Evolutionary conservation across 345 rosid genomes (phyloP).

Genomic region (Balakata baccata): DNA sequence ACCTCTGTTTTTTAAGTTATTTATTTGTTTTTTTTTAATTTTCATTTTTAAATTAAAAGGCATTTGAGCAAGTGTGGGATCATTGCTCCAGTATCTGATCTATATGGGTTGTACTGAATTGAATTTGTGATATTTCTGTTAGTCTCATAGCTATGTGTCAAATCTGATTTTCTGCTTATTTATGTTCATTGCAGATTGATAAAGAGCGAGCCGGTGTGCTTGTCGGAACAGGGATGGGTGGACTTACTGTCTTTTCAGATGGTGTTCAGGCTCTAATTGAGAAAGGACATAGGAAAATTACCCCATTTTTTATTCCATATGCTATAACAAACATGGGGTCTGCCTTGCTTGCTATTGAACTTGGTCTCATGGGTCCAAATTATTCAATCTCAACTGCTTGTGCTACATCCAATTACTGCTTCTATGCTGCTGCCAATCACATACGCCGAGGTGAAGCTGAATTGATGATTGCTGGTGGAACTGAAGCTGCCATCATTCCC

Average conservation of each 20-base stretch:
- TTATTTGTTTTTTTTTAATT: background rate
- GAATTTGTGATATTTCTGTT: background rate
- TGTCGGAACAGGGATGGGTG: constrained; percentile 99
- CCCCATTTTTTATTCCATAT: constrained; percentile 91
- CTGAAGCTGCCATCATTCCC: constrained; percentile 97
- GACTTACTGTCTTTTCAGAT: constrained; percentile 79
- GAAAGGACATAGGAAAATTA: constrained; percentile 79
- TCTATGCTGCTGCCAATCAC: constrained; percentile 97
- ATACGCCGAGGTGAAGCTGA: constrained; percentile 99
- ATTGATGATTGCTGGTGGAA: constrained; percentile 98
- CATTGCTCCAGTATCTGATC: background rate
- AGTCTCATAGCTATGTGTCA: too few species aligned
- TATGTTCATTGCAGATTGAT: constrained; percentile 55
- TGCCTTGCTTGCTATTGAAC: constrained; percentile 86
- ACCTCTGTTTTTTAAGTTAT: background rate
- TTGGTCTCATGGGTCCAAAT: constrained; percentile 99
- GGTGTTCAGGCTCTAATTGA: constrained; percentile 81
- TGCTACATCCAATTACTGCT: constrained; percentile 95
- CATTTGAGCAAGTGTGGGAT: background rate
- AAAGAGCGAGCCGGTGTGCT: constrained; percentile 83
- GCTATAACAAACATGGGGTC: constrained; percentile 95
- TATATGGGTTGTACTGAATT: background rate
- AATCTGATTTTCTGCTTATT: background rate
- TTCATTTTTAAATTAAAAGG: background rate
- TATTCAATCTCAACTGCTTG: constrained; percentile 98